Base-by-base conservation (phyloP, 2,329 filamentous ascomycete species). In the Aureobasidium lini region DNA sequence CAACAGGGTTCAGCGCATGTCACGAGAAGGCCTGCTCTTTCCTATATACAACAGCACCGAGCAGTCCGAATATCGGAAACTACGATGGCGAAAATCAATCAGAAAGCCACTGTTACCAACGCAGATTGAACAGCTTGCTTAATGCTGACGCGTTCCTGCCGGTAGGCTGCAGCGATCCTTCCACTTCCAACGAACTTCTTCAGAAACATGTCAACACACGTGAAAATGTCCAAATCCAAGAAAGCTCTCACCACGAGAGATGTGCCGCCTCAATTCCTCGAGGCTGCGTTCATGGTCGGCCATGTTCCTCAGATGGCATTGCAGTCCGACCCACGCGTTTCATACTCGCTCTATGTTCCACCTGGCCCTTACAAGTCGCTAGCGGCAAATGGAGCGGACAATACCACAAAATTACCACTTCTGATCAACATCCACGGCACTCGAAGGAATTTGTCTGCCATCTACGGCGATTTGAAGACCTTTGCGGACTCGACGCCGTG, bases 351-450 rank as follows among this genome's bases (percentile, higher is more conserved):
- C 11, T 57, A 57, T 23, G 13, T 57, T 40, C 52, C 52, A 36
- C 40, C 52, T 2, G 31, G 11, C 8, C 40, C 52, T 29, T 57
- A 57, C 16, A 57, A 57, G 29, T 28, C 40, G 8, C 52, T 44
- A 28, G 29, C 40, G 1, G 16, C 16, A 1, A 4, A 8, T 11
- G 4, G 18, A 57, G 1, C 1, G 4, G 16, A 28, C n/a, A 43
- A 44, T 3, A 15, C 9, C 8, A 36, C 13, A 1, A 28, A 57
- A n/a, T n/a, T 59, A 28, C 44, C 56, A 39, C 34, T 59, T 1
- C 13, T 59, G 10, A 44, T 59, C 15, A 49, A 48, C 34, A 42
- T 59, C 23, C 56, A 59, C 13, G 56, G 56, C 7, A 59, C 56
- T 2, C 16, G 56, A 59, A 18, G 56, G 13, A 50, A 59, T 16